These are phyloP conservation scores for Myrica gale DNA, from an alignment of 306 rosid genomes.

Conservation along the genomic window DNA sequence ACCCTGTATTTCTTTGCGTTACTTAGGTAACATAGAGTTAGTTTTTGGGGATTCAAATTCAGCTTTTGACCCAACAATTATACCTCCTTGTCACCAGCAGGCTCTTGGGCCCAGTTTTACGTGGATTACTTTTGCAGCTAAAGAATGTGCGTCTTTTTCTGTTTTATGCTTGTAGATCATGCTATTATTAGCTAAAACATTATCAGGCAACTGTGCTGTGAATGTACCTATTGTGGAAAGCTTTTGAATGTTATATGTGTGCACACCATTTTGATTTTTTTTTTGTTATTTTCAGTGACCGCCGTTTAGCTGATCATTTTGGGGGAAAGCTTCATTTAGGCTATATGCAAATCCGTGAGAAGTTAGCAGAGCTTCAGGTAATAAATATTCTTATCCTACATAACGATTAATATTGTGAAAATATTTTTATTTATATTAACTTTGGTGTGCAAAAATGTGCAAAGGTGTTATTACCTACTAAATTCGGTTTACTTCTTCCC, in stretches of 20 bases:
- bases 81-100: conserved; percentile 99
- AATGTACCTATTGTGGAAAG: conserved; percentile 24
- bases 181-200: conserved; percentile 66
- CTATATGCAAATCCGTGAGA: conserved; percentile 98
- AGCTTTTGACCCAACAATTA: conserved; percentile 94
- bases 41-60: conserved; percentile 90
- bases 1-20: conserved; percentile 29
- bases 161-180: conserved; percentile 83
- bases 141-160: conserved; percentile 99
- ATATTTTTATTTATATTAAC: too few species aligned
- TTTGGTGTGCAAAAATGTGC: too few species aligned
- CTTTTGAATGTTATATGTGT: conserved; percentile 28
- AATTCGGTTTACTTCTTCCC: conserved; percentile 11
- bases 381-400: conserved; percentile 24
- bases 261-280: conserved; percentile 36
- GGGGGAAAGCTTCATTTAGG: conserved; percentile 99
- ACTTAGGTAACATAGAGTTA: conserved; percentile 52
- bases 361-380: conserved; percentile 92
- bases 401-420: too few species aligned
- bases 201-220: conserved; percentile 45
- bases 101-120: conserved; percentile 99
- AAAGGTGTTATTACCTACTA: conserved; percentile 11
- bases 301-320: conserved; percentile 98
- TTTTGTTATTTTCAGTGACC: conserved; percentile 71
- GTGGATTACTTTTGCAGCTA: conserved; percentile 99